phyloP scores from a whole-genome alignment of 805 yeast species.

The Wickerhamiella cacticola region DNA sequence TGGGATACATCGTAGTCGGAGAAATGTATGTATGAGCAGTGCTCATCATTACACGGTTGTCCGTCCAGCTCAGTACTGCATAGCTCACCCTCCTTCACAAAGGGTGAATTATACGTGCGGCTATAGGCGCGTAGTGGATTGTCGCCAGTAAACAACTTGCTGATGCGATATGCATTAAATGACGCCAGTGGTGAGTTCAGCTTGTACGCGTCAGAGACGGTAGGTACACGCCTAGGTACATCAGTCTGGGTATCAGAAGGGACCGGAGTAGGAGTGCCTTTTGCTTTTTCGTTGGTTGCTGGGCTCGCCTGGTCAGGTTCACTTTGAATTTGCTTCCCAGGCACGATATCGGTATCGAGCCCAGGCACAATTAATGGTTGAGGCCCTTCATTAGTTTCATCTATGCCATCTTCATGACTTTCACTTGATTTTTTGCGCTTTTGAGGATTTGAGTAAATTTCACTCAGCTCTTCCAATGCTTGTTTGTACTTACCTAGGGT shows the following conservation, averaged over 20 bases:
- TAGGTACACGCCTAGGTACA: no score
- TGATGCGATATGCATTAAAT: slow-evolving; percentile 16
- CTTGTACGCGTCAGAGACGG: background rate
- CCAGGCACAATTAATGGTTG: no score
- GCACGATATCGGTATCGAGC: no score
- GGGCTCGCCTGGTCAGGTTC: no score
- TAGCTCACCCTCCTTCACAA: slow-evolving; percentile 14
- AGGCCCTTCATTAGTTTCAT: no score
- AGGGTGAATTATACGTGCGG: slow-evolving; percentile 18
- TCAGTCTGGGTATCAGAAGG: no score
- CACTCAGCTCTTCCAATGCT: background rate
- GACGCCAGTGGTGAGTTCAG: background rate
- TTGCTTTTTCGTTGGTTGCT: no score
- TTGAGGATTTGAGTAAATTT: background rate
- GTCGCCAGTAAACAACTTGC: slow-evolving; percentile 12
- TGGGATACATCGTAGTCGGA: slow-evolving; percentile 16
- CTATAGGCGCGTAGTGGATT: slow-evolving; percentile 15
- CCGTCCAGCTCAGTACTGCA: slow-evolving; percentile 18
- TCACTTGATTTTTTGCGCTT: background rate
- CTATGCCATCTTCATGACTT: no score
- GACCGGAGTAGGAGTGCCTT: no score
- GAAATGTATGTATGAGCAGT: slow-evolving; percentile 19
- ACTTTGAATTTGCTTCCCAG: no score
- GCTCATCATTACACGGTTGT: slow-evolving; percentile 8
- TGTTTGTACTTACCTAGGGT: background rate